Base-by-base conservation (phyloP, 768 basidiomycete genomes). In the Saitozyma podzolica region DNA sequence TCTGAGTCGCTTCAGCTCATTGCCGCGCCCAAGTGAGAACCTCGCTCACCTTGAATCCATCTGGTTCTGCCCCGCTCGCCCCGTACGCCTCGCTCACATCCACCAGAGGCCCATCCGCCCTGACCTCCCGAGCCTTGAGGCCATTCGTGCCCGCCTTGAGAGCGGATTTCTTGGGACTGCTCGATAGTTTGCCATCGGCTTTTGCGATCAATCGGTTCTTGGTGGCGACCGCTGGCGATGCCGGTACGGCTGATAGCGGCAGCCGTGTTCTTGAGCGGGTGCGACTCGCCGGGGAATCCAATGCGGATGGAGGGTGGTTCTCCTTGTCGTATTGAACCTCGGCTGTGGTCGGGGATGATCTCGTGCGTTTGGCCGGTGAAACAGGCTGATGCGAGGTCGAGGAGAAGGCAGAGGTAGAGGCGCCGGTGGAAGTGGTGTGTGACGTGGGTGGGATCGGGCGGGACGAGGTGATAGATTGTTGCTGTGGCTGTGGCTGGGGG, bases 41-140 rank as follows among this genome's bases (percentile, higher is more conserved):
- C 45, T 47, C n/a, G 54, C 61, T 40, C 20, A 62, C 58, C 45
- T 55, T 63, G 54, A 78, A 78, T 2, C 77, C 77, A 9, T 56
- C 55, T 7, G 77, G 77, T 54, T 72, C 75, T n/a, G 51, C 53
- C 0, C 66, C 67, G 20, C 42, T 62, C 9, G 77, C 77, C 9
- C 77, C 77, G 58, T 78, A 76, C 17, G 73, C 73, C 49, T 74
- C 73, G 41, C 70, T 72, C 7, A 78, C 75, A 70, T 78, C 77
- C 13, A 57, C 70, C 37, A 78, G 51, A 7, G 64, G 61, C 13
- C 58, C 65, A 61, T 73, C 75, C 13, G 61, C 42, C 39, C 47
- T 61, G 8, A 64, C 66, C 29, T 29, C 29, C 29, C 2, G 29
- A 29, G 29, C 29, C 29, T 29, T 29, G n/a, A 17, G 11, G 45